Percentiles rank a stretch among this genome's conserved stretches.
Evolutionary conservation across 768 basidiomycete species (phyloP).

Genomic region (Lactarius akahatsu): DNA sequence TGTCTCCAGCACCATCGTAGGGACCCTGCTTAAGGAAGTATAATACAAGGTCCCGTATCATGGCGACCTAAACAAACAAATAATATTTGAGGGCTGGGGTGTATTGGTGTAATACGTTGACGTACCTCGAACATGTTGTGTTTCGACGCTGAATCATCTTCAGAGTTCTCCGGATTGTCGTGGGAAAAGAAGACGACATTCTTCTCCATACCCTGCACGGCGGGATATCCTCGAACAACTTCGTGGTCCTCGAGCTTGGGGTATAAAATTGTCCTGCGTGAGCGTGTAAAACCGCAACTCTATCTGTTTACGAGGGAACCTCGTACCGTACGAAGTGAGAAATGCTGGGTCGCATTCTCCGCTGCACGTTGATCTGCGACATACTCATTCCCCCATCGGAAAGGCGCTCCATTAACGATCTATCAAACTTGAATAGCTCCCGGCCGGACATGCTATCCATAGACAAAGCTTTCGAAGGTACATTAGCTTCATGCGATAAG

Average conservation of each 20-base stretch:
- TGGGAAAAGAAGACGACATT: constrained; percentile 72
- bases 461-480: constrained; percentile 51
- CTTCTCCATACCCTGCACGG: constrained; percentile 59
- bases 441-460: constrained; percentile 62
- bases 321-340: constrained; percentile 57
- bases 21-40: constrained; percentile 54
- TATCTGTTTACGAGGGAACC: neutral
- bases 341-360: constrained; percentile 73
- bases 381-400: constrained; percentile 56
- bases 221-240: constrained; percentile 49
- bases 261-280: constrained; percentile 56
- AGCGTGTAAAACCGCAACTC: neutral
- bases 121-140: constrained; percentile 66
- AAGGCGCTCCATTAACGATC: constrained; percentile 72
- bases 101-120: neutral
- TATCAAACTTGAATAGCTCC: constrained; percentile 60
- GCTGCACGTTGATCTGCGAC: constrained; percentile 69
- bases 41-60: constrained; percentile 54
- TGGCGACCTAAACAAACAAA: constrained; percentile 34
- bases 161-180: constrained; percentile 55
- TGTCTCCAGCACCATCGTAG: constrained; percentile 48
- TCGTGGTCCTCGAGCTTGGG: constrained; percentile 58
- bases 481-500: neutral
- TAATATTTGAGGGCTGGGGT: neutral
- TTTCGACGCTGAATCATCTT: constrained; percentile 64